A percentile compares a stretch with the other conserved stretches of the same genome.
Conservation (phyloP, 2,329 filamentous ascomycete species). For the Phaeosphaeriaceae sp. region DNA sequence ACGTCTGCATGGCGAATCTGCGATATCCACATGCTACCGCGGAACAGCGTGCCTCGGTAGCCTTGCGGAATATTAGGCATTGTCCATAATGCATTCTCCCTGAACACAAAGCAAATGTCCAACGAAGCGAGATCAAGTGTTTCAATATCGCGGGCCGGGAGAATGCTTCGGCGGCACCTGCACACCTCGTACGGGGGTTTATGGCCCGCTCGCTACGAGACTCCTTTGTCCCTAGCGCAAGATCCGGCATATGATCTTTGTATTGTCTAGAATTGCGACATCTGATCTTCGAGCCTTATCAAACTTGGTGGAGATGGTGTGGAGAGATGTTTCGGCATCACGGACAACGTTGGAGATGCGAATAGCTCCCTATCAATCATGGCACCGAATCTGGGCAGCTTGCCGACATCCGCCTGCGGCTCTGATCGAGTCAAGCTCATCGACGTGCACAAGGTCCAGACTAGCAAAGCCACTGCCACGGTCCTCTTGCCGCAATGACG, state of each 20-base stretch:
- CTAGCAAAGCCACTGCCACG: conserved; percentile 6
- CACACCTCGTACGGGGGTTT: conserved; percentile 17
- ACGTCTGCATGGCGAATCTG: background rate
- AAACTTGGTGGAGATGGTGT: background rate
- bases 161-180: conserved; percentile 21
- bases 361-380: conserved; percentile 13
- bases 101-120: conserved; percentile 6
- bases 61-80: conserved; percentile 3
- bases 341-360: background rate
- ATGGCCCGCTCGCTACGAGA: conserved; percentile 20
- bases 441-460: conserved; percentile 10
- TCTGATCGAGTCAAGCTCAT: conserved; percentile 22
- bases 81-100: conserved; percentile 1
- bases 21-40: conserved; percentile 3
- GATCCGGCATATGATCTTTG: conserved; percentile 10
- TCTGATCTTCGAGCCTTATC: conserved; percentile 2
- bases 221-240: conserved; percentile 8
- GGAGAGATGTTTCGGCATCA: background rate
- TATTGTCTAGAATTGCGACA: conserved; percentile 9
- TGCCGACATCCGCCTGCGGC: conserved; percentile 30
- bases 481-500: conserved; percentile 5
- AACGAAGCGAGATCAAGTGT: conserved; percentile 18
- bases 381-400: conserved; percentile 13
- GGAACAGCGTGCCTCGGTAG: conserved; percentile 17
- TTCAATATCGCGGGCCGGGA: conserved; percentile 18